Conservation (phyloP, 495 filamentous ascomycete genomes). For the Aspergillus asperescens region DNA sequence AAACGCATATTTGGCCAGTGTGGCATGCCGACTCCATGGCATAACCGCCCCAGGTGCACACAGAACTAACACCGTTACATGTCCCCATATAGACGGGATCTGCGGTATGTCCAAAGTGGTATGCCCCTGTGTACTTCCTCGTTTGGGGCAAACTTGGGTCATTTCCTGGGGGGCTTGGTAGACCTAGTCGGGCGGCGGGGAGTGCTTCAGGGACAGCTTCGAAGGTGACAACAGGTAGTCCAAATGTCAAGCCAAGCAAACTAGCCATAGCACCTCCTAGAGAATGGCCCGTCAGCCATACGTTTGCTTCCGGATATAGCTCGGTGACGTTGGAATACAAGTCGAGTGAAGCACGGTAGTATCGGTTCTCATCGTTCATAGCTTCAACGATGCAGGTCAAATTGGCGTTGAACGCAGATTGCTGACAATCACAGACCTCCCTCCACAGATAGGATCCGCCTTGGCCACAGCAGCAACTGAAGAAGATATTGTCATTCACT, state of each 20-base stretch:
- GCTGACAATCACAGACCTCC: slow-evolving; percentile 87
- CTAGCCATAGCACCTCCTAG: slow-evolving; percentile 83
- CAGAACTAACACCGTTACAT: slow-evolving; percentile 82
- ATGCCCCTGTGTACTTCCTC: slow-evolving; percentile 69
- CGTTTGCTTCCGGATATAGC: slow-evolving; percentile 75
- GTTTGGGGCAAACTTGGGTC: slow-evolving; percentile 64
- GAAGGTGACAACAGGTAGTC: slow-evolving; percentile 80
- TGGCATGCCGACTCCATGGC: slow-evolving; percentile 90
- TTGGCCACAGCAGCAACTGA: slow-evolving; percentile 95
- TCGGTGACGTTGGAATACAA: slow-evolving; percentile 88
- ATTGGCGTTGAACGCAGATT: slow-evolving; percentile 79
- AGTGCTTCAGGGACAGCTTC: slow-evolving; percentile 88
- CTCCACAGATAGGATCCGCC: slow-evolving; percentile 82
- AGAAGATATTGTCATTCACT: slow-evolving; percentile 93
- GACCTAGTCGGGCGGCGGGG: slow-evolving; percentile 74
- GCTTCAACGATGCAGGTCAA: slow-evolving; percentile 76
- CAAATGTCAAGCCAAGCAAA: slow-evolving; percentile 84
- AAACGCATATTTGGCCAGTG: slow-evolving; percentile 78
- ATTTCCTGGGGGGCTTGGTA: slow-evolving; percentile 77
- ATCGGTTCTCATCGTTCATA: slow-evolving; percentile 74
- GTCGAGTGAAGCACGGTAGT: slow-evolving; percentile 81
- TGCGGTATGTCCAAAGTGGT: slow-evolving; percentile 91
- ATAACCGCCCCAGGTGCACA: slow-evolving; percentile 89
- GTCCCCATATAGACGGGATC: slow-evolving; percentile 93
- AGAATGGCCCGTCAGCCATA: slow-evolving; percentile 89